These are phyloP conservation scores for Cotoneaster glaucophyllus DNA, from an alignment of 306 rosid genomes.

Conservation along the genomic window DNA sequence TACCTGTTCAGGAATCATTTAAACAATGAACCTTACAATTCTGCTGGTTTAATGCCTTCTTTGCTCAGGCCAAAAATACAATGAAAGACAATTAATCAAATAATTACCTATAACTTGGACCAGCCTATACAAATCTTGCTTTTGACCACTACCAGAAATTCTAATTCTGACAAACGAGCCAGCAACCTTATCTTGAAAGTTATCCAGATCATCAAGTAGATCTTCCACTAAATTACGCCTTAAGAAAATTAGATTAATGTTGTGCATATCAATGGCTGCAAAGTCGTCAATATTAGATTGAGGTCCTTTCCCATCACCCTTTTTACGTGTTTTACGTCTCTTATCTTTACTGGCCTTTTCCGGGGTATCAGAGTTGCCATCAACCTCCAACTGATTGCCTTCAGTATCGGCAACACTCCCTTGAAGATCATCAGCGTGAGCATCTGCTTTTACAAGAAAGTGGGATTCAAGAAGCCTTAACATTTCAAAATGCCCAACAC, in stretches of 20 bases:
- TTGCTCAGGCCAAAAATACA: constrained; percentile 1
- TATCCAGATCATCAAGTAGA: constrained; percentile 70
- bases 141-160: constrained; percentile 92
- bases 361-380: constrained; percentile 50
- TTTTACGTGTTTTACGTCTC: constrained; percentile 70
- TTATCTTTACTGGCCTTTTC: constrained; percentile 63
- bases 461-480: constrained; percentile 97
- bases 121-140: constrained; percentile 98
- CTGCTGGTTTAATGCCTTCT: constrained; percentile 10
- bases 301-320: constrained; percentile 66
- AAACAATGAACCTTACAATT: constrained; percentile 3
- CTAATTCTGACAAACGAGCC: constrained; percentile 95
- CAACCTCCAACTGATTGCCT: constrained; percentile 72
- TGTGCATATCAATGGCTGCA: constrained; percentile 92
- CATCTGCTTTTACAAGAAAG: constrained; percentile 78
- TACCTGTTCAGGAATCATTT: constrained; percentile 57
- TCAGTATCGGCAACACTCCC: constrained; percentile 90
- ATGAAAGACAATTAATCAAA: constrained; percentile 15
- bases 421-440: constrained; percentile 69
- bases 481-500: constrained; percentile 99
- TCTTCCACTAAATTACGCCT: constrained; percentile 91
- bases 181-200: constrained; percentile 67
- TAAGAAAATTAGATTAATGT: constrained; percentile 85
- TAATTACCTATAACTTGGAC: constrained; percentile 91
- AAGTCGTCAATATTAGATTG: constrained; percentile 86